Evolutionary conservation across 768 basidiomycete species (phyloP).

Genomic region (Xerocomellus chrysenteron): DNA sequence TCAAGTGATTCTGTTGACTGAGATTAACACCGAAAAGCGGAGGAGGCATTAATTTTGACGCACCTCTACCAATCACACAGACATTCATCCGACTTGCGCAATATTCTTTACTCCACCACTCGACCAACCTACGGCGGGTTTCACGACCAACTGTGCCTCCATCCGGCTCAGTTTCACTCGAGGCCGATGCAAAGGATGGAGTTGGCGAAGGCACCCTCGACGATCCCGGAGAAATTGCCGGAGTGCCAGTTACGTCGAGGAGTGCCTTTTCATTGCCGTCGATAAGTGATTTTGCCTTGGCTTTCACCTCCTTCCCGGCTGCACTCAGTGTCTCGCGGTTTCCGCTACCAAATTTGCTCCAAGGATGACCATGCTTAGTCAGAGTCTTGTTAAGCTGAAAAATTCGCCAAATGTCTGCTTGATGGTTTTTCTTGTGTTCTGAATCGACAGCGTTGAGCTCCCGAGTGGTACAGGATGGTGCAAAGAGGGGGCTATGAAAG

Average conservation of each 20-base stretch:
- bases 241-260: slow-evolving; percentile 15
- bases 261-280: slow-evolving; percentile 27
- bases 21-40: neutral
- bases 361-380: slow-evolving; percentile 74
- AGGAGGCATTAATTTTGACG: neutral
- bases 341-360: slow-evolving; percentile 91
- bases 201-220: slow-evolving; percentile 60
- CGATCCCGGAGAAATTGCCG: slow-evolving; percentile 44
- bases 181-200: slow-evolving; percentile 52
- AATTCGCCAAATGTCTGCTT: slow-evolving; percentile 88
- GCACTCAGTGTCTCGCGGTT: slow-evolving; percentile 70
- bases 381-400: slow-evolving; percentile 93
- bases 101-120: slow-evolving; percentile 85
- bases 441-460: slow-evolving; percentile 97
- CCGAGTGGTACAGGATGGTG: slow-evolving; percentile 78
- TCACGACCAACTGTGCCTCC: slow-evolving; percentile 79
- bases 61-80: slow-evolving; percentile 79
- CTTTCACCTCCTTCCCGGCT: slow-evolving; percentile 57
- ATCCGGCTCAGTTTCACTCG: slow-evolving; percentile 65
- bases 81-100: slow-evolving; percentile 81
- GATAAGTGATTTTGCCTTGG: slow-evolving; percentile 41
- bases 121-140: slow-evolving; percentile 71
- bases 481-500: slow-evolving; percentile 91
- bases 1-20: slow-evolving; percentile 65
- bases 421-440: slow-evolving; percentile 95